Evolutionary conservation across 768 basidiomycete species (phyloP).

Genomic region (Tulasnella sp.): DNA sequence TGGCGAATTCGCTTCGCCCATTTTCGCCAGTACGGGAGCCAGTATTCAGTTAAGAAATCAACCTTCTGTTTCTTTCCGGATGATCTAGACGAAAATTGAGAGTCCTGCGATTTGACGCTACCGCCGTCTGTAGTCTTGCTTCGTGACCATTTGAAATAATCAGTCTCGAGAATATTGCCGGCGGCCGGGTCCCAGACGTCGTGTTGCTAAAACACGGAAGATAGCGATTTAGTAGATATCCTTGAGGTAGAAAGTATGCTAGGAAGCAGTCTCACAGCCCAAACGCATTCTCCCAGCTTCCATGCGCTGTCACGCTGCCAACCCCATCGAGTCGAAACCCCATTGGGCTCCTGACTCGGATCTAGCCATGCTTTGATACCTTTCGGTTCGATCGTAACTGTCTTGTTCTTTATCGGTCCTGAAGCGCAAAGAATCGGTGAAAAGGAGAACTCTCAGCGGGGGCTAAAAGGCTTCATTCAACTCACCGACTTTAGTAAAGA

Average conservation of each 20-base stretch:
- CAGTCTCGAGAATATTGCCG: constrained; percentile 53
- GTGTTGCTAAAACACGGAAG: constrained; percentile 35
- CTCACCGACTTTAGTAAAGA: constrained; percentile 42
- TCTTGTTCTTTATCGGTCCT: constrained; percentile 64
- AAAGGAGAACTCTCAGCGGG: not conserved
- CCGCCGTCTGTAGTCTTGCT: not conserved
- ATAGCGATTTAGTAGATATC: too few relatives aligned
- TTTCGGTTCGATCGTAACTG: constrained; percentile 72
- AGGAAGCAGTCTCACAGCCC: constrained; percentile 42
- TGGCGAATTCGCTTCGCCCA: constrained; percentile 49
- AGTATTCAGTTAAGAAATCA: constrained; percentile 68
- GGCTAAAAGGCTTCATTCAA: not conserved
- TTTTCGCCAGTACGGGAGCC: constrained; percentile 55
- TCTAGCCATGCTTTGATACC: constrained; percentile 71
- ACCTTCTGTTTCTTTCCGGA: constrained; percentile 26
- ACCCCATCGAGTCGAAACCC: constrained; percentile 60
- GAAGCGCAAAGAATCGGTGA: constrained; percentile 22
- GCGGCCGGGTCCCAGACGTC: constrained; percentile 74
- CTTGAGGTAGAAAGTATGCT: too few relatives aligned
- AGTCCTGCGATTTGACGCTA: too few relatives aligned
- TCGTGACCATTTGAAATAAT: constrained; percentile 58
- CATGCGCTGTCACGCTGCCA: constrained; percentile 67
- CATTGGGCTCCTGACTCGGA: constrained; percentile 34
- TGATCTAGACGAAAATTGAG: not conserved
- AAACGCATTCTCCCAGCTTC: constrained; percentile 67